phyloP scores from a whole-genome alignment of 768 basidiomycete species.

The Phlebiopsis gigantea region DNA sequence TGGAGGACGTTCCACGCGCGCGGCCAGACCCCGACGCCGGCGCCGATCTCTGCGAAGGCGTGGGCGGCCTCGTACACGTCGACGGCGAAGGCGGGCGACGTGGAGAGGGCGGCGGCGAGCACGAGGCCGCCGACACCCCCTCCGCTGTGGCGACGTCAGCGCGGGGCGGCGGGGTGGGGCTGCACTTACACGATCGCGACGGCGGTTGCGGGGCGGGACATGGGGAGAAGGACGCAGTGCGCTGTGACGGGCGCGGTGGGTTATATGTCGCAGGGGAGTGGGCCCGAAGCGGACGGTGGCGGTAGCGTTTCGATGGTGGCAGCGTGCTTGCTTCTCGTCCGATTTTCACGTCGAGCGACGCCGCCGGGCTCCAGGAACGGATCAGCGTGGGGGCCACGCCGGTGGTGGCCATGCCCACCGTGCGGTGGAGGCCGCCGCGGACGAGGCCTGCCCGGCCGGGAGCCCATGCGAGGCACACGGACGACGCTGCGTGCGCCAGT shows the following conservation, averaged over 20 bases:
- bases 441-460: no score
- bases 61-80: conserved; percentile 30
- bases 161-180: neutral
- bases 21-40: conserved; percentile 32
- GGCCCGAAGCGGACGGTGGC: no score
- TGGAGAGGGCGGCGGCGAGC: conserved; percentile 4
- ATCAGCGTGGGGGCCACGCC: no score
- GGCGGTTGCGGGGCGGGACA: conserved; percentile 24
- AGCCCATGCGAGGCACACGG: no score
- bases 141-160: conserved; percentile 12
- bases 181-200: conserved; percentile 50
- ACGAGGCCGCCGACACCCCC: conserved; percentile 18
- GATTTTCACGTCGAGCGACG: no score
- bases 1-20: conserved; percentile 26
- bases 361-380: no score
- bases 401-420: no score
- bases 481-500: no score
- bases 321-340: no score
- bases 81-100: conserved; percentile 14
- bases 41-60: conserved; percentile 26
- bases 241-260: neutral
- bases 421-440: no score
- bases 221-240: neutral
- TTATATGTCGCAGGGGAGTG: no score
- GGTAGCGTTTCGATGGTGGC: no score